phyloP scores from a whole-genome alignment of 2,329 filamentous ascomycete species.

The Beauveria brongniartii region DNA sequence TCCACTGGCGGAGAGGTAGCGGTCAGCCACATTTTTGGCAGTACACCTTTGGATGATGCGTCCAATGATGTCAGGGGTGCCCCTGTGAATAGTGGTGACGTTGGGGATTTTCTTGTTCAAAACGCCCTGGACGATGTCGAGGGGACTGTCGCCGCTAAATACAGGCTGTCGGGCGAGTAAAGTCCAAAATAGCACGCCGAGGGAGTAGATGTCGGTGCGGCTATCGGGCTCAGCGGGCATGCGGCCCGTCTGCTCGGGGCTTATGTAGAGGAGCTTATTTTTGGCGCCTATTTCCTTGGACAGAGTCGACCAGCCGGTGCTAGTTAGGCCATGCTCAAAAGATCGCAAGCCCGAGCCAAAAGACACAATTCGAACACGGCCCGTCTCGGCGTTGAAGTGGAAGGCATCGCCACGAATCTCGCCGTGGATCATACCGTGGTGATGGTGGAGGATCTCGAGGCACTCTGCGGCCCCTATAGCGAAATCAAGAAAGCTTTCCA shows the following conservation, averaged over 20 bases:
- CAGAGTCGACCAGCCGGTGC: conserved; percentile 76
- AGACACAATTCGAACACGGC: conserved; percentile 69
- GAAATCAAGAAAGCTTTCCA: conserved; percentile 79
- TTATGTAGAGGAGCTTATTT: conserved; percentile 85
- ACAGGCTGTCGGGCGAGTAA: conserved; percentile 72
- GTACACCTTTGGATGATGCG: conserved; percentile 88
- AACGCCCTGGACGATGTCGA: conserved; percentile 89
- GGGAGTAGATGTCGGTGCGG: conserved; percentile 86
- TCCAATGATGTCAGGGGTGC: conserved; percentile 76
- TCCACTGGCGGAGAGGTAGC: conserved; percentile 84
- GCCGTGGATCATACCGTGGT: conserved; percentile 77
- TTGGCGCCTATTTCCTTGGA: conserved; percentile 80
- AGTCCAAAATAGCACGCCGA: conserved; percentile 84
- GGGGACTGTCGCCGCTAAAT: conserved; percentile 69
- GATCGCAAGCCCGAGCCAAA: conserved; percentile 81
- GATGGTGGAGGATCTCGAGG: conserved; percentile 84
- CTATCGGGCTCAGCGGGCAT: conserved; percentile 88
- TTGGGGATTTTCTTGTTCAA: conserved; percentile 70
- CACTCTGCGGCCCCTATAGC: conserved; percentile 83
- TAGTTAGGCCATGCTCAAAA: conserved; percentile 83
- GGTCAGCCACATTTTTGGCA: conserved; percentile 75
- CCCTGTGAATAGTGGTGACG: conserved; percentile 68
- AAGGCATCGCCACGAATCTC: conserved; percentile 89
- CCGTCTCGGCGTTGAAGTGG: conserved; percentile 67
- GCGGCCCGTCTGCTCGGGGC: conserved; percentile 87